These are phyloP conservation scores for Postia placenta DNA, from an alignment of 768 basidiomycete species.

Conservation along the genomic window DNA sequence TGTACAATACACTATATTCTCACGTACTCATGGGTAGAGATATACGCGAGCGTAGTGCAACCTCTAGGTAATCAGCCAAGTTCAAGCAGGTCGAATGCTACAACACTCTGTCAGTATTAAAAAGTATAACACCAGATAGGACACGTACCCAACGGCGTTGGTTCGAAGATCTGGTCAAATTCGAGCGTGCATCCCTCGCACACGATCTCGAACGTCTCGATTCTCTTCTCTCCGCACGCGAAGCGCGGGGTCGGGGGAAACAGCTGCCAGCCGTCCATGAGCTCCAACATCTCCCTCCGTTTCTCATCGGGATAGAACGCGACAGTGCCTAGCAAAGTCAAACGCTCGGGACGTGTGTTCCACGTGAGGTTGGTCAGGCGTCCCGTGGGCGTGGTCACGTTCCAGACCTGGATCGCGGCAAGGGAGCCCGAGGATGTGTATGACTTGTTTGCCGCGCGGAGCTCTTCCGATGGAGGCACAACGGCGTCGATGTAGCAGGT, in stretches of 20 bases:
- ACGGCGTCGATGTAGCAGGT: conserved; percentile 1
- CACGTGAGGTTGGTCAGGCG: neutral
- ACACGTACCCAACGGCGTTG: neutral
- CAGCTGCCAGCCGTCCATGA: conserved; percentile 1
- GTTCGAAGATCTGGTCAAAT: neutral
- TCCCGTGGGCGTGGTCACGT: neutral
- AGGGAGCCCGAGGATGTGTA: neutral
- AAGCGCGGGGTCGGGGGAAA: neutral
- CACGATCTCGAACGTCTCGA: neutral
- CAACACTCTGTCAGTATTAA: neutral
- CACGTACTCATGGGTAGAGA: too few species aligned
- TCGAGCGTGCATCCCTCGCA: conserved; percentile 3
- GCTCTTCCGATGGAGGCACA: neutral
- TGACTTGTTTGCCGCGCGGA: neutral
- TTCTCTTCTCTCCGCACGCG: neutral
- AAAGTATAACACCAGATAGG: neutral
- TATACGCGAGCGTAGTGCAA: neutral
- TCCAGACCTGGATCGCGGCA: neutral
- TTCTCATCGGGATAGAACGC: neutral
- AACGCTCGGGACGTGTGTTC: conserved; percentile 3
- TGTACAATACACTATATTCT: too few species aligned
- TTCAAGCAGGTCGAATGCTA: neutral
- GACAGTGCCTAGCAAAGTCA: neutral
- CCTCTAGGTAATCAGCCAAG: neutral
- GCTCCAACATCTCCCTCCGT: neutral